Percentiles rank a stretch among this genome's conserved stretches.
Conservation (phyloP, 2,329 filamentous ascomycete genomes). For the Penicillium palitans region DNA sequence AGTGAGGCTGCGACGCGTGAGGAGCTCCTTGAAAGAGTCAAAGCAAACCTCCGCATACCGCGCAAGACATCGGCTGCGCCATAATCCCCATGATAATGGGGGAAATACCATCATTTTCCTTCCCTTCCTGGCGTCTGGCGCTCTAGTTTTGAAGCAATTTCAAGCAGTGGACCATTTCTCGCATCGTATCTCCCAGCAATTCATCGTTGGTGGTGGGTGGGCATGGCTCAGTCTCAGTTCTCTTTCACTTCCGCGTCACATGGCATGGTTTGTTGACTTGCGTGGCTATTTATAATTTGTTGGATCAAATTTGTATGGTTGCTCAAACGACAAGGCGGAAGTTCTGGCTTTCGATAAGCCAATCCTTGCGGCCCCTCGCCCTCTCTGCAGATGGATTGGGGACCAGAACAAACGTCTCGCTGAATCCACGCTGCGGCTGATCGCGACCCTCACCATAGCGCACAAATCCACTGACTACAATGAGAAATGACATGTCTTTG, state of each 20-base stretch:
- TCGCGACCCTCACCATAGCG: conserved; percentile 64
- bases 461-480: conserved; percentile 73
- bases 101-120: background rate
- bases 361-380: conserved; percentile 57
- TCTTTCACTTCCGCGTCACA: background rate
- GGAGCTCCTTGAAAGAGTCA: conserved; percentile 67
- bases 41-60: conserved; percentile 62
- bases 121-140: background rate
- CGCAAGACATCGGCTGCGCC: conserved; percentile 22
- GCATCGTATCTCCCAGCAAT: background rate
- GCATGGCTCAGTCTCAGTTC: background rate
- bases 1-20: conserved; percentile 59
- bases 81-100: conserved; percentile 9
- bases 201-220: background rate
- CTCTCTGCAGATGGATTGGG: conserved; percentile 61
- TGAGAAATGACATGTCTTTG: conserved; percentile 67
- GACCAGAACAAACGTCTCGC: conserved; percentile 77
- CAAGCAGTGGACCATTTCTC: background rate
- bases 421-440: conserved; percentile 68
- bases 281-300: background rate
- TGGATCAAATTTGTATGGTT: background rate
- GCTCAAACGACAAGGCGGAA: conserved; percentile 58
- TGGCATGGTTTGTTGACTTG: background rate
- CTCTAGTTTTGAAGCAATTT: background rate
- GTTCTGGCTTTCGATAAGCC: conserved; percentile 71